phyloP scores from a whole-genome alignment of 2,329 filamentous ascomycete genomes.

The Epichloe sp. region DNA sequence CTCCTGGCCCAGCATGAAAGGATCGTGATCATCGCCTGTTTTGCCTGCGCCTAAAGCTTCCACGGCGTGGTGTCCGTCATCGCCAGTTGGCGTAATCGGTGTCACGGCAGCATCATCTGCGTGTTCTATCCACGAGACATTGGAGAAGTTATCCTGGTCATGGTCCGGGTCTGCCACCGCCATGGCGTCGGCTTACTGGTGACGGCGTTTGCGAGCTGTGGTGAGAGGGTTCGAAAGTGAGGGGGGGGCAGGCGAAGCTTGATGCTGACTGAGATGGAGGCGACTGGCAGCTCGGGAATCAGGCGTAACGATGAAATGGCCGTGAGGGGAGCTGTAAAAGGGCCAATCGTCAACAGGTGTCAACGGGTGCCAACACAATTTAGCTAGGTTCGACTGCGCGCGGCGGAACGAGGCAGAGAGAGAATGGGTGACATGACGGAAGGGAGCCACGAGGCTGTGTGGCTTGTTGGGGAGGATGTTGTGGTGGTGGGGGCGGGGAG shows the following conservation, averaged over 20 bases:
- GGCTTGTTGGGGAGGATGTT: no score
- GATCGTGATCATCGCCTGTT: conserved; percentile 38
- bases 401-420: no score
- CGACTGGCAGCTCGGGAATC: not conserved
- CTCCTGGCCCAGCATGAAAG: conserved; percentile 55
- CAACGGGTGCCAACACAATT: no score
- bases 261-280: not conserved
- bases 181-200: conserved; percentile 8
- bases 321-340: no score
- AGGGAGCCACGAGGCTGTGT: no score
- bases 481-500: no score
- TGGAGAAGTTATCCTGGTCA: conserved; percentile 62
- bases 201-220: not conserved
- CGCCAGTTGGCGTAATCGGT: conserved; percentile 11
- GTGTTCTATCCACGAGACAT: conserved; percentile 64
- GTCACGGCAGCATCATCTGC: conserved; percentile 24
- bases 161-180: conserved; percentile 38
- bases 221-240: not conserved
- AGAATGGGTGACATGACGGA: no score
- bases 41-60: conserved; percentile 26
- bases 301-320: no score
- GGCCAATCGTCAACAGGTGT: no score
- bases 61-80: conserved; percentile 22
- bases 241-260: no score
- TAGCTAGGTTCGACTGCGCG: no score